phyloP scores from a whole-genome alignment of 2,329 filamentous ascomycete species.

The Monosporascus ibericus region DNA sequence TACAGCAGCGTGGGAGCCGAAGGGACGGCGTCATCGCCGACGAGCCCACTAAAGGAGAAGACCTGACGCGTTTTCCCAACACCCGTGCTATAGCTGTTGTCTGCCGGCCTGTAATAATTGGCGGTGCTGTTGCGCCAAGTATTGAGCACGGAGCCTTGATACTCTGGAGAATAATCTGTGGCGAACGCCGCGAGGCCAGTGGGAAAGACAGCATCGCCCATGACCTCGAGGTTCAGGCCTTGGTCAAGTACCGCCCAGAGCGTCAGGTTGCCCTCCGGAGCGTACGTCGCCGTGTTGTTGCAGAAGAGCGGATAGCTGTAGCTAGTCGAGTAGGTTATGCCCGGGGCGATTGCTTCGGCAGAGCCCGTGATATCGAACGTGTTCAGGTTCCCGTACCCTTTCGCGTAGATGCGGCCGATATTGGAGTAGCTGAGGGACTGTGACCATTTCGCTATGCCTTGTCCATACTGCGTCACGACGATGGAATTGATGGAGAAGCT shows the following conservation, averaged over 20 bases:
- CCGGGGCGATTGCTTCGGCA: constrained; percentile 28
- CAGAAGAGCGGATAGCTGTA: constrained; percentile 59
- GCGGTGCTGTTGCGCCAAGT: constrained; percentile 56
- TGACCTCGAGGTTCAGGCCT: constrained; percentile 30
- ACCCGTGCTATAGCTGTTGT: constrained; percentile 41
- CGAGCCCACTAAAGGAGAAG: constrained; percentile 46
- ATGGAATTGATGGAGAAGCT: constrained; percentile 46
- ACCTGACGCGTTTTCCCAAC: constrained; percentile 52
- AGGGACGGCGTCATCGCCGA: constrained; percentile 12
- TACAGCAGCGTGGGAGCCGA: constrained; percentile 42
- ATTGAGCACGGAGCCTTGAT: constrained; percentile 25
- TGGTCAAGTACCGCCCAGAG: constrained; percentile 38
- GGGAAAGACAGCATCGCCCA: constrained; percentile 43
- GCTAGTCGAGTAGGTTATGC: constrained; percentile 26
- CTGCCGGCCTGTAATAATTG: constrained; percentile 41
- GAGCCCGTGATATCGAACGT: constrained; percentile 34
- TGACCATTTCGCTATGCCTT: constrained; percentile 41
- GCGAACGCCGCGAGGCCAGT: constrained; percentile 54
- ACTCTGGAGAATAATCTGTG: constrained; percentile 18
- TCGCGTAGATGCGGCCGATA: constrained; percentile 31
- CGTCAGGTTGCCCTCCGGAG: constrained; percentile 38
- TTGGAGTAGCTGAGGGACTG: constrained; percentile 53
- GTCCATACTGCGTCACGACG: constrained; percentile 42
- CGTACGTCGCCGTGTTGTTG: constrained; percentile 41
- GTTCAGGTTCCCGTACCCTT: constrained; percentile 25